These are phyloP conservation scores for Xanthoconium separans DNA, from an alignment of 1,284 basidiomycete species.

Conservation along the genomic window DNA sequence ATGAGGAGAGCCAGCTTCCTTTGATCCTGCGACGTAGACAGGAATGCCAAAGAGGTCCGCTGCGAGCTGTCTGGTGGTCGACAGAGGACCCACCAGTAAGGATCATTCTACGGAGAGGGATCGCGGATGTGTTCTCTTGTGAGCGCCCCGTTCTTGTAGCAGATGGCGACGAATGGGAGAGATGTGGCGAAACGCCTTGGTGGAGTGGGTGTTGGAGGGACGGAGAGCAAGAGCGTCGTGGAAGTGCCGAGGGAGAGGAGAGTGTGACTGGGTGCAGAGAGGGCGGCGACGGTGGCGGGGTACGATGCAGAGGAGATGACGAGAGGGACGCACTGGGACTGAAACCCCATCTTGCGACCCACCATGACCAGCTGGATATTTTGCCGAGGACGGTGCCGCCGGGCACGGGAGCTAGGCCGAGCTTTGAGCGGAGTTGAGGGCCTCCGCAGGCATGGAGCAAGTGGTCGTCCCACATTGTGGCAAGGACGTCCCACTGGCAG, in stretches of 20 bases:
- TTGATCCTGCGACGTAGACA: slow-evolving; percentile 49
- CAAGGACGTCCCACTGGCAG: slow-evolving; percentile 3
- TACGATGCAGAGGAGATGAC: slow-evolving; percentile 61
- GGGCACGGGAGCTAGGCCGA: slow-evolving; percentile 1
- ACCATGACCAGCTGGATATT: slow-evolving; percentile 3
- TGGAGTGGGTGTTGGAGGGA: slow-evolving; percentile 55
- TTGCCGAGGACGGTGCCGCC: slow-evolving; percentile 7
- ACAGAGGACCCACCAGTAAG: slow-evolving; percentile 80
- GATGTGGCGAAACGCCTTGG: slow-evolving; percentile 72
- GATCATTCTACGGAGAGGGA: slow-evolving; percentile 69
- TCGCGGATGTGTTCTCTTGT: slow-evolving; percentile 82
- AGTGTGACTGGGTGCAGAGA: slow-evolving; percentile 82
- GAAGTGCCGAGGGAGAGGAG: slow-evolving; percentile 91
- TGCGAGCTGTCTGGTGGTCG: slow-evolving; percentile 69
- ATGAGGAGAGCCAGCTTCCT: slow-evolving; percentile 71
- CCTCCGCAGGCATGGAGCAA: slow-evolving; percentile 2
- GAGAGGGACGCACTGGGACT: not conserved
- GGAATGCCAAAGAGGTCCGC: slow-evolving; percentile 64
- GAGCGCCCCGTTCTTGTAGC: slow-evolving; percentile 83
- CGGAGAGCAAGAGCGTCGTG: slow-evolving; percentile 83
- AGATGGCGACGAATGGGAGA: slow-evolving; percentile 76
- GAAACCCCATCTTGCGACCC: slow-evolving; percentile 7
- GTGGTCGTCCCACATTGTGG: slow-evolving; percentile 1
- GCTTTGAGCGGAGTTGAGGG: not conserved
- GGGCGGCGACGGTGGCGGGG: slow-evolving; percentile 81